Percentiles rank a stretch among this genome's conserved stretches.
Evolutionary conservation across 495 filamentous ascomycete genomes (phyloP).

Genomic region (Margaritispora aquatica): DNA sequence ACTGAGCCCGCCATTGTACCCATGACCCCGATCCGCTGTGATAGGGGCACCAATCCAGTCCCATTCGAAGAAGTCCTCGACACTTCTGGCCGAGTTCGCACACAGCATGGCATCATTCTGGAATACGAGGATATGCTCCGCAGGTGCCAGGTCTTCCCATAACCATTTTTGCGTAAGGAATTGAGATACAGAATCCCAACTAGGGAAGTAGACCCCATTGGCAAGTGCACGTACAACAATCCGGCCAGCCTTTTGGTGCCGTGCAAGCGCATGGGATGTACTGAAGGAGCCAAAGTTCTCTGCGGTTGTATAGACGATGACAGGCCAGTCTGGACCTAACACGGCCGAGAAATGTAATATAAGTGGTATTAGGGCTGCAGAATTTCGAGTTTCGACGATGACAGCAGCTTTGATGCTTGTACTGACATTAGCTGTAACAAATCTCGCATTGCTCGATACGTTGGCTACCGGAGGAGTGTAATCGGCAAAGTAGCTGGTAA

Average conservation of each 20-base stretch:
- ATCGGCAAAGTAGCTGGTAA: neutral
- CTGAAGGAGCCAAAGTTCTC: constrained; percentile 15
- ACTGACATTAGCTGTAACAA: constrained; percentile 14
- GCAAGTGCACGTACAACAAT: constrained; percentile 12
- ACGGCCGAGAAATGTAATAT: constrained; percentile 29
- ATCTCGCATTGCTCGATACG: neutral
- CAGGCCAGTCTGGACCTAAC: constrained; percentile 27
- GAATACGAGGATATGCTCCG: constrained; percentile 20
- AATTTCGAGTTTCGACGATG: constrained; percentile 18
- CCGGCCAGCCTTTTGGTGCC: constrained; percentile 2
- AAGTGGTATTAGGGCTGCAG: constrained; percentile 14
- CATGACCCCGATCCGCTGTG: neutral
- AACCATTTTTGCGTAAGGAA: constrained; percentile 19
- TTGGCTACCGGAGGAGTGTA: neutral
- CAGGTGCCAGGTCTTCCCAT: constrained; percentile 18
- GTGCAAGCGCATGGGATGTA: constrained; percentile 8
- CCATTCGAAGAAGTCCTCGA: constrained; percentile 23
- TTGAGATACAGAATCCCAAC: constrained; percentile 13
- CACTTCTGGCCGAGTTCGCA: constrained; percentile 9
- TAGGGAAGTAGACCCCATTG: constrained; percentile 12
- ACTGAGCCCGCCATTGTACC: constrained; percentile 22
- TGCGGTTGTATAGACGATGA: constrained; percentile 24
- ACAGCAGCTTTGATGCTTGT: constrained; percentile 18
- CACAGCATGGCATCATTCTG: constrained; percentile 20
- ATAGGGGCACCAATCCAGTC: constrained; percentile 24